A percentile compares a stretch with the other conserved stretches of the same genome.
These are phyloP conservation scores for Cafeteria roenbergensis DNA, from an alignment of 108 stramenopile species.

Conservation along the genomic window DNA sequence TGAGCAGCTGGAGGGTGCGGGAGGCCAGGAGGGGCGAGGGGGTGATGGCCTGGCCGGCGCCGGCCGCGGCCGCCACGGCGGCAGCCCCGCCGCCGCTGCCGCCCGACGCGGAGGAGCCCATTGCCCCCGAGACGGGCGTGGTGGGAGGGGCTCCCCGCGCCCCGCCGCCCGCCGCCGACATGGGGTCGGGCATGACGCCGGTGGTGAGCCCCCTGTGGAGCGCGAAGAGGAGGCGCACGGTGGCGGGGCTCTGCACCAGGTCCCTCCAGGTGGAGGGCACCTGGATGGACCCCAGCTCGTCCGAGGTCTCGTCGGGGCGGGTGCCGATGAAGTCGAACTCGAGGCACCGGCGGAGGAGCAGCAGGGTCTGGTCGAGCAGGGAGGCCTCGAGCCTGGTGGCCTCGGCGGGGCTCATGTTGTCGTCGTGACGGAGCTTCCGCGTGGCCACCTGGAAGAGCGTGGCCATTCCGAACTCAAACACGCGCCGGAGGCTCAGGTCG, in stretches of 20 bases:
- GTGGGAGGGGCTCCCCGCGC: too few relatives aligned
- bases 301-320: slow-evolving; percentile 87
- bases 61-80: too few relatives aligned
- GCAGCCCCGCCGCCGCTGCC: too few relatives aligned
- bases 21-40: too few relatives aligned
- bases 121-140: too few relatives aligned
- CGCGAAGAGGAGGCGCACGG: slow-evolving; percentile 70
- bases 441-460: background rate
- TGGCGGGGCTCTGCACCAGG: slow-evolving; percentile 67
- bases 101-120: too few relatives aligned
- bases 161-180: slow-evolving; percentile 66
- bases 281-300: slow-evolving; percentile 92
- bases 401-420: background rate
- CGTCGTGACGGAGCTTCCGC: background rate
- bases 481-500: slow-evolving; percentile 73
- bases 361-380: slow-evolving; percentile 68
- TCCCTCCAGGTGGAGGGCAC: slow-evolving; percentile 80
- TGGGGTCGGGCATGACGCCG: slow-evolving; percentile 68
- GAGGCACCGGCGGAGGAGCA: slow-evolving; percentile 69
- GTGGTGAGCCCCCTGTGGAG: slow-evolving; percentile 69
- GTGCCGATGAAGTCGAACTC: slow-evolving; percentile 96
- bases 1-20: slow-evolving; percentile 11
- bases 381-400: slow-evolving; percentile 62
- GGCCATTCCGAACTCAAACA: slow-evolving; percentile 41
- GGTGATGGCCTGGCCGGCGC: too few relatives aligned